Conservation (phyloP, 768 basidiomycete species). For the Thelephora aurantiotincta region DNA sequence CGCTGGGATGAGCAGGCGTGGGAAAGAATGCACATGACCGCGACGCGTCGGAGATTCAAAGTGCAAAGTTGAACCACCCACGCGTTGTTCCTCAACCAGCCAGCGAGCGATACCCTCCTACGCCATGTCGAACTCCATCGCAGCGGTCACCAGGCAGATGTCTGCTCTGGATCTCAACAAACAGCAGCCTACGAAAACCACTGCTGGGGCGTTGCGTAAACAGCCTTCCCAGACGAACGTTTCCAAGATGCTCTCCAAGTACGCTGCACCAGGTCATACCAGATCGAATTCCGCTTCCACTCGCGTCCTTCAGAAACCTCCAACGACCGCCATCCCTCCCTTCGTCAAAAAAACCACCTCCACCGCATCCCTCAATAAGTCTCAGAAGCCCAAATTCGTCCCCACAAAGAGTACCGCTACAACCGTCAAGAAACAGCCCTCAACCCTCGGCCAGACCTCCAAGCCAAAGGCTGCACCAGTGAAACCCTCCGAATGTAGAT, state of each 20-base stretch:
- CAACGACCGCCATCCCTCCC: constrained; percentile 11
- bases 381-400: neutral
- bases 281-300: constrained; percentile 16
- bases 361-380: constrained; percentile 5
- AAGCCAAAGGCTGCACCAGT: neutral
- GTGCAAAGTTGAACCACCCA: too few species aligned
- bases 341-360: constrained; percentile 11
- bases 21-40: too few species aligned
- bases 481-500: constrained; percentile 1
- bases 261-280: constrained; percentile 31
- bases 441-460: neutral
- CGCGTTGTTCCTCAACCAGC: too few species aligned
- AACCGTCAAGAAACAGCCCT: neutral
- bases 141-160: constrained; percentile 49
- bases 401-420: neutral
- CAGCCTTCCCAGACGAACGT: constrained; percentile 47
- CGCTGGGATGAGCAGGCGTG: too few species aligned
- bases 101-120: neutral
- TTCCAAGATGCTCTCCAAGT: constrained; percentile 62
- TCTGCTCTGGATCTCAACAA: constrained; percentile 47
- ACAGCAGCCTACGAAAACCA: constrained; percentile 11
- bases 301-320: constrained; percentile 6
- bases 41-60: too few species aligned
- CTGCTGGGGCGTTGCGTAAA: constrained; percentile 28
- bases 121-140: constrained; percentile 30